Base-by-base conservation (phyloP, 306 rosid genomes). In the Ochetophila trinervis region DNA sequence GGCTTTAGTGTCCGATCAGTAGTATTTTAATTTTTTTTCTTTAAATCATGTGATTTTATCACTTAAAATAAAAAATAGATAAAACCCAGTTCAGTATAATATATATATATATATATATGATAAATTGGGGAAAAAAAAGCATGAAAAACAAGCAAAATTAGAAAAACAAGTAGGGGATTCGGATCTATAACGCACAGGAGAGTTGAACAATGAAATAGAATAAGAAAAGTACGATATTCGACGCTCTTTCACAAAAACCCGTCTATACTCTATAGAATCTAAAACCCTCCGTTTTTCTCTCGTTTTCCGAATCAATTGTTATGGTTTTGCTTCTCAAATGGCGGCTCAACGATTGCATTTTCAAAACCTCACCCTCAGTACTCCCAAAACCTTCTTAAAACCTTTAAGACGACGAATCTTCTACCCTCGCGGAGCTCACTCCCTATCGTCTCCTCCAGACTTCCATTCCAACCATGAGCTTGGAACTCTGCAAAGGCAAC, bases 261-360 rank as follows among this genome's bases (percentile, higher is more conserved):
- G 19, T 50, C 10, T 50, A 17, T 16, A 18, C 6, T 50, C 10
- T 50, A 17, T 16, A 18, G 22, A 61, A 61, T 32, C 57, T 56
- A 45, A 63, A 48, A 48, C 37, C 57, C 9, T 15, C 24, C 3
- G 0, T 14, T 14, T 14, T 16, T 12, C 4, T 8, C 13, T 54
- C 59, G 7, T 16, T 23, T 54, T n/a, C 45, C 8, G 20, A 48
- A 32, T 35, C 32, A 40, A 23, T 12, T 35, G 17, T 22, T 19
- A 21, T 21, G 36, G 22, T 18, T 10, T 24, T 9, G 71, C 51
- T 21, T 53, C 58, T 37, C 61, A 53, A 72, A 78, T 78, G 84
- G 69, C 63, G 23, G 27, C 66, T 15, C 69, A 52, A 4, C 11
- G 60, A 16, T 45, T 42, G 4, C 66, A 55, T 30, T 14, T 55